These are phyloP conservation scores for Xylaria cubensis DNA, from an alignment of 495 filamentous ascomycete genomes.

Conservation along the genomic window DNA sequence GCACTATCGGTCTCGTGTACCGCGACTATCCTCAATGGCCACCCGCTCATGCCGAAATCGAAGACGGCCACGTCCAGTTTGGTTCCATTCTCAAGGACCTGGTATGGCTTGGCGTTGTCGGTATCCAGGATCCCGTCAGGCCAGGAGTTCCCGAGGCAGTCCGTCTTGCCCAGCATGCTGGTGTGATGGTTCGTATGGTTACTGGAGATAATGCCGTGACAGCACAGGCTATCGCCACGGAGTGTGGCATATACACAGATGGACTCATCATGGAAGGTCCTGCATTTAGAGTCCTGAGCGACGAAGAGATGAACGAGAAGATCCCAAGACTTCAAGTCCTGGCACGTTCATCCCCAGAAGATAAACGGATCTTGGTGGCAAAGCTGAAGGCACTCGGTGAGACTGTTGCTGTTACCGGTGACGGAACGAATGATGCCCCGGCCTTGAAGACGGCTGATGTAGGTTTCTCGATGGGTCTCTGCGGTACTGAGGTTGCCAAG, in stretches of 20 bases:
- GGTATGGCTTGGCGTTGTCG: constrained; percentile 71
- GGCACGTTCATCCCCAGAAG: constrained; percentile 82
- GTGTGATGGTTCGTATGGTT: constrained; percentile 89
- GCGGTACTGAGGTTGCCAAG: constrained; percentile 90
- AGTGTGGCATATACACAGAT: constrained; percentile 84
- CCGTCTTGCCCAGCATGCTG: constrained; percentile 73
- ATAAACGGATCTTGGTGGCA: constrained; percentile 82
- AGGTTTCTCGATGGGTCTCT: constrained; percentile 90
- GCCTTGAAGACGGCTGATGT: constrained; percentile 88
- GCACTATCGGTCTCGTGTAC: constrained; percentile 77
- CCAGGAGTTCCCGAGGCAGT: constrained; percentile 79
- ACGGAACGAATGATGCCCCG: constrained; percentile 91
- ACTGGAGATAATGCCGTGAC: constrained; percentile 88
- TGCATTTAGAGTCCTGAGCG: constrained; percentile 73
- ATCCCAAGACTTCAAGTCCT: constrained; percentile 83
- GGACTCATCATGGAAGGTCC: constrained; percentile 86
- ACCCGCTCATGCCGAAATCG: constrained; percentile 64
- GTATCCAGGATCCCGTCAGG: constrained; percentile 81
- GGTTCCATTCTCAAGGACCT: constrained; percentile 73
- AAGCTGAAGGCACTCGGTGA: constrained; percentile 84
- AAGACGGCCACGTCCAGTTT: constrained; percentile 66
- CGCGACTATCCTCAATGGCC: constrained; percentile 81
- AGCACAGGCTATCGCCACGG: constrained; percentile 82
- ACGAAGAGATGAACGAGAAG: constrained; percentile 68
- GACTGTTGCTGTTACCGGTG: constrained; percentile 91